Percentiles rank a stretch among this genome's conserved stretches.
Evolutionary conservation across 2,329 filamentous ascomycete species (phyloP).

Genomic region (Beauveria pseudobassiana): DNA sequence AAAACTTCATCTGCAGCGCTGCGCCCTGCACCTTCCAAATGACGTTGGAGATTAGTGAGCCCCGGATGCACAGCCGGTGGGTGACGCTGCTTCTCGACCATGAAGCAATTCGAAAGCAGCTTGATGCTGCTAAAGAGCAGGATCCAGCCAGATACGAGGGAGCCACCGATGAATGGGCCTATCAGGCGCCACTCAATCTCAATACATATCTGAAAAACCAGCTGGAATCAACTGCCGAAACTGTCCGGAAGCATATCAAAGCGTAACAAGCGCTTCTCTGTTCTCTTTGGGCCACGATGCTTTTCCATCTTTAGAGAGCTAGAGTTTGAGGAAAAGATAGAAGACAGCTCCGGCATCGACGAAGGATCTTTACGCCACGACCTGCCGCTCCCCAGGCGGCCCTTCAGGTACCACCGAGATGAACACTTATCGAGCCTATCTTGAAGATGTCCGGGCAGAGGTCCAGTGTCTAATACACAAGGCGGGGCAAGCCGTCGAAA

Average conservation of each 20-base stretch:
- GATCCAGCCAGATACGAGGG: constrained; percentile 43
- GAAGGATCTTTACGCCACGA: constrained; percentile 29
- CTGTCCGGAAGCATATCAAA: constrained; percentile 43
- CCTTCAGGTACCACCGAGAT: constrained; percentile 29
- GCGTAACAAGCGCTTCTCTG: constrained; percentile 48
- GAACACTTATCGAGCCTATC: constrained; percentile 37
- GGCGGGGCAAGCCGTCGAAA: constrained; percentile 24
- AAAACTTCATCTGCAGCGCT: constrained; percentile 35
- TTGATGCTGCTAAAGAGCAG: constrained; percentile 30
- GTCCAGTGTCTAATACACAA: constrained; percentile 36
- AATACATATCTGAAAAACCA: constrained; percentile 46
- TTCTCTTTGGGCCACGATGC: constrained; percentile 45
- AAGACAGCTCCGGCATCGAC: constrained; percentile 32
- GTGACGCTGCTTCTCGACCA: constrained; percentile 38
- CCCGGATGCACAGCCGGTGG: constrained; percentile 37
- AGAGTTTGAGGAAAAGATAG: constrained; percentile 37
- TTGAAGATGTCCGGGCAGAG: constrained; percentile 43
- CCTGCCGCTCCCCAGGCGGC: constrained; percentile 25
- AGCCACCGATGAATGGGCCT: constrained; percentile 32
- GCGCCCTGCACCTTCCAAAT: constrained; percentile 34
- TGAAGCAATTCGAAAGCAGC: constrained; percentile 32
- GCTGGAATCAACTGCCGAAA: constrained; percentile 29
- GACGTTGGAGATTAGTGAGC: constrained; percentile 40
- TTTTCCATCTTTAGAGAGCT: constrained; percentile 41
- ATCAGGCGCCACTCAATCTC: constrained; percentile 37